These are phyloP conservation scores for Trichoderma sp. DNA, from an alignment of 2,329 filamentous ascomycete species.

Conservation along the genomic window DNA sequence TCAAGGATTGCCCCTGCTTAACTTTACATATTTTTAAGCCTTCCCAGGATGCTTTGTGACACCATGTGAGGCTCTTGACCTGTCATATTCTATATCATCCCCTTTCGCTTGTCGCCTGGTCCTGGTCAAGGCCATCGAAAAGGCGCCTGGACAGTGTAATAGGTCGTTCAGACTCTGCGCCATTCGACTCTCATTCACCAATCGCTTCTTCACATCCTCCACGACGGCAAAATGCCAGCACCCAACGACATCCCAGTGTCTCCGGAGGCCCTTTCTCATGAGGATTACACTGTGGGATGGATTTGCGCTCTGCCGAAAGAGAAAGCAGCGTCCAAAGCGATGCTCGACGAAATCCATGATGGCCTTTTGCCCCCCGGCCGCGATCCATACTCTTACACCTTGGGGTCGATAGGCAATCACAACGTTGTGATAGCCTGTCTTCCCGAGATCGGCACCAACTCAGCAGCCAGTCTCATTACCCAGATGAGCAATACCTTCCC, in stretches of 20 bases:
- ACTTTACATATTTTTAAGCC: too few species aligned
- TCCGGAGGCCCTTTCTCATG: background rate
- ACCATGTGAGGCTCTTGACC: too few species aligned
- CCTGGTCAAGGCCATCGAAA: too few species aligned
- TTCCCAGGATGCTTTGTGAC: too few species aligned
- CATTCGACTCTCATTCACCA: background rate
- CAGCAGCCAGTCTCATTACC: background rate
- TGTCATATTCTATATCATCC: too few species aligned
- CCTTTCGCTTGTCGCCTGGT: too few species aligned
- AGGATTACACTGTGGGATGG: conserved; percentile 8
- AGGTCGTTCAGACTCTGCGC: too few species aligned
- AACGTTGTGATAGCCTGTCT: background rate
- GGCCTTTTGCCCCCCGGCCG: background rate
- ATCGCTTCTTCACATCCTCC: background rate
- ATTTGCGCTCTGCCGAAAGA: background rate
- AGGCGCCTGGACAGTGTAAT: too few species aligned
- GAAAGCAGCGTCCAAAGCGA: background rate
- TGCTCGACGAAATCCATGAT: background rate
- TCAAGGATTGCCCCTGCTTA: too few species aligned
- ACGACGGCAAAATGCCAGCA: too few species aligned
- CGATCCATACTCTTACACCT: background rate
- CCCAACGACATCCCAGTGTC: background rate
- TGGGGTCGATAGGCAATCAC: background rate
- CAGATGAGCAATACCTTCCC: background rate
- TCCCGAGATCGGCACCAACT: background rate